These are phyloP conservation scores for Rhizopus arrhizus DNA, from an alignment of 371 early-diverging fungal genomes.

Conservation along the genomic window DNA sequence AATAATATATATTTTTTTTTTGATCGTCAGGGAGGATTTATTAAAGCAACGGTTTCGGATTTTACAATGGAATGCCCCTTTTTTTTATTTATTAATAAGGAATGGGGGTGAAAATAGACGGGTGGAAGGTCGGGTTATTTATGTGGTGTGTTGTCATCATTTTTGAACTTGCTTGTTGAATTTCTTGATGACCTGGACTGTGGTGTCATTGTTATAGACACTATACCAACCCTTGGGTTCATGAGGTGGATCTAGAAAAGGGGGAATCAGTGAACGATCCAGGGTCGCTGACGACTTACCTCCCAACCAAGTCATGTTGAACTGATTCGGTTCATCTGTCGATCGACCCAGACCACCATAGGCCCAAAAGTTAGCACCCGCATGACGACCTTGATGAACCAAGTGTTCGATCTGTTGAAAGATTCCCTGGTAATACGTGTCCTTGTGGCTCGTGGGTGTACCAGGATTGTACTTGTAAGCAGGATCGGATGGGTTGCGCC, in stretches of 20 bases:
- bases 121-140: neutral
- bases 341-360: conserved; percentile 49
- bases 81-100: neutral
- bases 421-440: conserved; percentile 48
- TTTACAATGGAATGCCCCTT: conserved; percentile 27
- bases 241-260: conserved; percentile 44
- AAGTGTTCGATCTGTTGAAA: conserved; percentile 38
- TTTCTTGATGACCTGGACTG: conserved; percentile 28
- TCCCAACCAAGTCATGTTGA: conserved; percentile 46
- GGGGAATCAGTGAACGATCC: neutral
- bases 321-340: conserved; percentile 35
- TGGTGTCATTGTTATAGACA: conserved; percentile 46
- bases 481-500: conserved; percentile 29
- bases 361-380: conserved; percentile 50
- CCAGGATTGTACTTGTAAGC: conserved; percentile 43
- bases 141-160: neutral
- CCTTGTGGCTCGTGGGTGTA: conserved; percentile 51
- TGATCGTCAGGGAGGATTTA: conserved; percentile 28
- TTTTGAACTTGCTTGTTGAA: conserved; percentile 1
- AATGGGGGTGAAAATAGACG: neutral
- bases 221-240: conserved; percentile 53
- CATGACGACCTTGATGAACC: conserved; percentile 22
- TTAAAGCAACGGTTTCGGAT: conserved; percentile 22
- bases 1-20: neutral
- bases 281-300: conserved; percentile 22